Percentiles rank a stretch among this genome's conserved stretches.
Evolutionary conservation across 2,329 filamentous ascomycete species (phyloP).

Genomic region (Colletotrichum paranaense): DNA sequence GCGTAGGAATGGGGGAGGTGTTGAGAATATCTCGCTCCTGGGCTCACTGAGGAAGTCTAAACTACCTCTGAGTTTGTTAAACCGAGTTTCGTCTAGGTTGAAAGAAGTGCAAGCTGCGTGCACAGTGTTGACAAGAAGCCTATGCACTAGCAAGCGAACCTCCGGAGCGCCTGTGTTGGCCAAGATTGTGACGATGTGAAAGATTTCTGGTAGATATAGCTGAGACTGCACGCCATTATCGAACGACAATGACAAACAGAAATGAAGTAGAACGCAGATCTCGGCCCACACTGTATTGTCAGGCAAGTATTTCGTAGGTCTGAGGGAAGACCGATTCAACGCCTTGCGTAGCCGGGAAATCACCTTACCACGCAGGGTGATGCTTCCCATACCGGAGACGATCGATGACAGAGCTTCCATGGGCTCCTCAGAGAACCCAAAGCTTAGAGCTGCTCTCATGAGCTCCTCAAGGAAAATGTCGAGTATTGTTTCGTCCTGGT

Average conservation of each 20-base stretch:
- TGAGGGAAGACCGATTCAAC: conserved; percentile 73
- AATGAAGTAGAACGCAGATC: conserved; percentile 74
- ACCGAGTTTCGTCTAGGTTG: conserved; percentile 67
- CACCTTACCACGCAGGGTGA: conserved; percentile 73
- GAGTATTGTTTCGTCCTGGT: conserved; percentile 72
- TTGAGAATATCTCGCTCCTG: conserved; percentile 67
- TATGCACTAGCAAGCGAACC: conserved; percentile 69
- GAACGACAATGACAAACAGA: conserved; percentile 75
- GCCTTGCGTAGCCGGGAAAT: conserved; percentile 75
- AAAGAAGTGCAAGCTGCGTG: conserved; percentile 77
- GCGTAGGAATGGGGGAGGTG: conserved; percentile 55
- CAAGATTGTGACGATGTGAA: conserved; percentile 78
- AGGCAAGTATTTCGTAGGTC: conserved; percentile 72
- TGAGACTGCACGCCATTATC: conserved; percentile 75
- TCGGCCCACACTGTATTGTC: conserved; percentile 78
- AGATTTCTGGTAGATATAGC: conserved; percentile 75
- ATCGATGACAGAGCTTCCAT: conserved; percentile 72
- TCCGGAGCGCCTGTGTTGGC: conserved; percentile 72
- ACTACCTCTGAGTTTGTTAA: conserved; percentile 65
- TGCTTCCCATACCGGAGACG: conserved; percentile 71
- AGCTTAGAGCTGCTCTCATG: conserved; percentile 69
- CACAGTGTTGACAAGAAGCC: conserved; percentile 73
- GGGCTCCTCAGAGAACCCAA: conserved; percentile 68
- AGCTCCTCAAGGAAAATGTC: conserved; percentile 77
- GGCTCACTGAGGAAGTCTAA: conserved; percentile 71